Evolutionary conservation across 2,329 filamentous ascomycete species (phyloP), one percentile per base, ranked within the genome.

Genomic region (Aureobasidium subglaciale): DNA sequence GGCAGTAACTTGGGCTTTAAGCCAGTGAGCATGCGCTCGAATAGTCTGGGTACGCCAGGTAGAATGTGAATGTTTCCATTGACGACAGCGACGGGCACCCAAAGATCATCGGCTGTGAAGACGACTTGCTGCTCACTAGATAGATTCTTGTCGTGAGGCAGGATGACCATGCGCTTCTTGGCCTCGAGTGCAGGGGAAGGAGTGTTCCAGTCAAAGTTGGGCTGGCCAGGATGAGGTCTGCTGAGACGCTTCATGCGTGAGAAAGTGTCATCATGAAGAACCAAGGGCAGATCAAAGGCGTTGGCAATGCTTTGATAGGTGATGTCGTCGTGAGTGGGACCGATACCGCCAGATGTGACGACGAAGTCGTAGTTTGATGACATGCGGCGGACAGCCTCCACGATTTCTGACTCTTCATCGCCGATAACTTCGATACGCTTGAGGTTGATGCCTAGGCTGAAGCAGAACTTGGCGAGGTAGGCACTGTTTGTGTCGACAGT

Each of bases 311-410:
- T 92, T 67, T 88, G 79, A 74, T 99, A 99, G 24, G 93, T 97
- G 63, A 97, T 97, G 68, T 99, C 93, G 71, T 99, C 93, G 75
- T 97, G 92, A 56, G 92, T 97, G 61, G 93, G 93, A 10, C 92
- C 92, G 66, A 99, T 97, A 27, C 93, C 92, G 62, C 93, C 92
- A 64, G 88, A 93, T 6, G 93, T 97, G 5, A 97, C 89, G 42
- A 99, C 88, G 68, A 97, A 89, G 71, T 97, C 93, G 68, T 96
- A 97, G 61, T 82, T 85, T 52, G 81, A 78, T 67, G 88, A 95
- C 90, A 99, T 95, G 60, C 91, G 84, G 52, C 79, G 79, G 5
- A 90, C 86, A 1, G 90, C 90, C 70, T 97, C 91, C 50, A 92
- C 77, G 66, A 99, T 97, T 65, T 96, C 91, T 59, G 76, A 76